phyloP scores from a whole-genome alignment of 306 rosid genomes.

The Acmispon strigosus region DNA sequence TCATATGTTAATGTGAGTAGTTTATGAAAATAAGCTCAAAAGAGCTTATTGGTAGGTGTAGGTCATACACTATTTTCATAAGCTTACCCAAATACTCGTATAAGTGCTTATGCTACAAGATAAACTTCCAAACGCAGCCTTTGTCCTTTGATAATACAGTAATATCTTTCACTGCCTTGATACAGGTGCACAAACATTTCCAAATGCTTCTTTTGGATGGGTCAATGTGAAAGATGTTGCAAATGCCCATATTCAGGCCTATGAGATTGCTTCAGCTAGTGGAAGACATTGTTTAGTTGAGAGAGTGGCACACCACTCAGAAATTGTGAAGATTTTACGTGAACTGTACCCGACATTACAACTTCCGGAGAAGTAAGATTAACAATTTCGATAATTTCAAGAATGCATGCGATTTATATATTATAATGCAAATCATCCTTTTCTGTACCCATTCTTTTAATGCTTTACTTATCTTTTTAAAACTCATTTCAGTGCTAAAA shows the following conservation, averaged over 20 bases:
- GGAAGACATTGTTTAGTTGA: constrained; percentile 72
- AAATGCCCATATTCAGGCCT: constrained; percentile 71
- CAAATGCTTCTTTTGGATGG: constrained; percentile 53
- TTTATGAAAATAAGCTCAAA: too few relatives aligned
- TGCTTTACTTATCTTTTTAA: constrained; percentile 1
- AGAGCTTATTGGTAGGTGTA: too few relatives aligned
- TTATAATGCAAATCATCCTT: background rate
- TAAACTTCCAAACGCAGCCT: too few relatives aligned
- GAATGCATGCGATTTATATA: background rate
- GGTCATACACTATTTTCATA: too few relatives aligned
- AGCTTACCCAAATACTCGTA: too few relatives aligned
- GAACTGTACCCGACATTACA: constrained; percentile 45
- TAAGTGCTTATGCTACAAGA: too few relatives aligned
- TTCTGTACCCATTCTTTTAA: background rate
- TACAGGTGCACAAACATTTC: constrained; percentile 55
- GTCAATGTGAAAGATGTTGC: constrained; percentile 76
- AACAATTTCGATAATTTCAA: background rate
- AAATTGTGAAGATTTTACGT: constrained; percentile 39
- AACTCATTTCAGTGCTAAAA: background rate
- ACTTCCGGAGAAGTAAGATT: constrained; percentile 64
- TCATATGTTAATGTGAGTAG: too few relatives aligned
- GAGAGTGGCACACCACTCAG: constrained; percentile 47
- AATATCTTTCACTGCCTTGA: background rate
- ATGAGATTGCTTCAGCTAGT: constrained; percentile 71
- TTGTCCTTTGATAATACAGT: too few relatives aligned